phyloP scores from a whole-genome alignment of 176 grass and related monocot genomes.

The Triticum urartu region DNA sequence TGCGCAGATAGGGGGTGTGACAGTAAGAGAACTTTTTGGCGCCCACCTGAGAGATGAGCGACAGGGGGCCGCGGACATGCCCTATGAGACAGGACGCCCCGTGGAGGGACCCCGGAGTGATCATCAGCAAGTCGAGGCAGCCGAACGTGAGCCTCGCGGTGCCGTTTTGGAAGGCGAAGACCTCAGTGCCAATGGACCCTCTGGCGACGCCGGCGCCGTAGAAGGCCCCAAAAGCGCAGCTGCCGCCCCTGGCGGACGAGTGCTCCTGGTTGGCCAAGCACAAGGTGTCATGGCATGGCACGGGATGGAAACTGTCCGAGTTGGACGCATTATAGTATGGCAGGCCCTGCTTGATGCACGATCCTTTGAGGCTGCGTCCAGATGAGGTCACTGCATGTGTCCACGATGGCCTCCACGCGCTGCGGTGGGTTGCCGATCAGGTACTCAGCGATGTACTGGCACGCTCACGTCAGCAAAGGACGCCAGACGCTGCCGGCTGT shows the following conservation, averaged over 20 bases:
- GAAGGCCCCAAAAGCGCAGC: background rate
- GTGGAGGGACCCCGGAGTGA: background rate
- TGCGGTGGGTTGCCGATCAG: background rate
- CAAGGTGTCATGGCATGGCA: background rate
- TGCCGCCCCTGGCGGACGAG: background rate
- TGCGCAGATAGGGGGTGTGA: background rate
- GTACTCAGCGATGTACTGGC: background rate
- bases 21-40: slow-evolving; percentile 32
- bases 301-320: background rate
- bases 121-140: background rate
- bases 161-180: slow-evolving; percentile 2
- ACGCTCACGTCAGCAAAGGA: slow-evolving; percentile 4
- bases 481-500: background rate
- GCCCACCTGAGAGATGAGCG: background rate
- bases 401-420: slow-evolving; percentile 5
- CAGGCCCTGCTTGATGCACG: background rate
- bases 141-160: background rate
- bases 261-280: background rate
- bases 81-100: slow-evolving; percentile 23
- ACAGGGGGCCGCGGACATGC: slow-evolving; percentile 2
- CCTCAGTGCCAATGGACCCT: background rate
- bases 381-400: slow-evolving; percentile 76
- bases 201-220: background rate
- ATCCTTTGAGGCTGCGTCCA: slow-evolving; percentile 43
- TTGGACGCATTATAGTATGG: slow-evolving; percentile 15